Evolutionary conservation across 495 filamentous ascomycete genomes (phyloP).

Genomic region (Penicillium lagena): DNA sequence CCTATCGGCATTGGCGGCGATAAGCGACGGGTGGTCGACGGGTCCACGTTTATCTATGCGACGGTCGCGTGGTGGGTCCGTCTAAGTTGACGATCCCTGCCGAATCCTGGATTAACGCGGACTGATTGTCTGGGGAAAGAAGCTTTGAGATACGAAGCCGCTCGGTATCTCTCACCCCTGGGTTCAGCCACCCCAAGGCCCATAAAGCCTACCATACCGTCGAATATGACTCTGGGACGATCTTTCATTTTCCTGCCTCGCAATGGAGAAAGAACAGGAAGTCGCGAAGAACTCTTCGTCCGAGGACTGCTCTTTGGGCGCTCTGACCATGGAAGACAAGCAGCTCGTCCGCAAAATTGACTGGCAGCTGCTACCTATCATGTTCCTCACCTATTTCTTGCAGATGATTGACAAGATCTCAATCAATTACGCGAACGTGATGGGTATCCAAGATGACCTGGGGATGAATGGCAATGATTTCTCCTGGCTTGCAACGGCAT

Average conservation of each 20-base stretch:
- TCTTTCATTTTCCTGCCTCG: background rate
- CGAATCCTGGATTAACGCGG: background rate
- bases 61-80: conserved; percentile 13
- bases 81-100: conserved; percentile 7
- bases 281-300: background rate
- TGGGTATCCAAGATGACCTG: conserved; percentile 47
- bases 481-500: conserved; percentile 45
- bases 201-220: no score
- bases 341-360: conserved; percentile 44
- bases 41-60: conserved; percentile 14
- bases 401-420: conserved; percentile 65
- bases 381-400: conserved; percentile 57
- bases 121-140: no score
- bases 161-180: no score
- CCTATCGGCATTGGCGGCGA: background rate
- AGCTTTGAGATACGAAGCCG: no score
- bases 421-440: conserved; percentile 56
- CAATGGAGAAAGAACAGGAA: conserved; percentile 7
- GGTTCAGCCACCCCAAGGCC: no score
- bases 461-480: conserved; percentile 47
- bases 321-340: conserved; percentile 20
- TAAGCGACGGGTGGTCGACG: conserved; percentile 8
- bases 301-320: conserved; percentile 15
- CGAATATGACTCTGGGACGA: no score
- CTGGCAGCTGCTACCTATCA: conserved; percentile 49